Conservation (phyloP, 441 rosid genomes). For the Theobroma grandiflorum region DNA sequence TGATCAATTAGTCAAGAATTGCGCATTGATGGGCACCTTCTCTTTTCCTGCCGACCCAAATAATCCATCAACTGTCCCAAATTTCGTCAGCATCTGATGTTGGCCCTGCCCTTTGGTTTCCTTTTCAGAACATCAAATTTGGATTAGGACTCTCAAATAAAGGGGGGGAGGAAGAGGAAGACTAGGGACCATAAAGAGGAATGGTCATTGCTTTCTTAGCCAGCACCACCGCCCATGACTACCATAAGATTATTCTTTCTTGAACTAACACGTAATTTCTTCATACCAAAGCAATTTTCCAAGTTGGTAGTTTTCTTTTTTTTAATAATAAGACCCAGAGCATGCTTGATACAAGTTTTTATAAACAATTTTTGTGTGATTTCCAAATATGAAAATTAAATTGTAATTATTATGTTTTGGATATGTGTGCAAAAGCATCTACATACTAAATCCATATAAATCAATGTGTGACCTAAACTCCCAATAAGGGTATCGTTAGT, state of each 20-base stretch:
- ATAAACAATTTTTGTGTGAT: neutral
- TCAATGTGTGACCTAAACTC: no score
- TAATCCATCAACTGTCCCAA: neutral
- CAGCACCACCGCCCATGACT: conserved; percentile 18
- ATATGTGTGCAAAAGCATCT: no score
- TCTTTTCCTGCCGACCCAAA: neutral
- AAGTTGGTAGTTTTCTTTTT: neutral
- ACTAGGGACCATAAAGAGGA: neutral
- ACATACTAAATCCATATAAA: no score
- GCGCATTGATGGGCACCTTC: neutral
- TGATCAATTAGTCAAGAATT: neutral
- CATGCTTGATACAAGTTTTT: neutral
- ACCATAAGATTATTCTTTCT: neutral
- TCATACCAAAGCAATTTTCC: neutral
- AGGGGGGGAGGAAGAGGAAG: neutral
- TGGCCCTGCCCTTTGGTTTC: neutral
- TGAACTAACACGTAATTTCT: neutral
- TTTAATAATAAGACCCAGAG: neutral
- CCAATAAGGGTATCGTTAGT: no score
- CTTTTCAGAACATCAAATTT: neutral
- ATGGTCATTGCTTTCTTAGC: neutral
- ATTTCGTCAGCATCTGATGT: neutral
- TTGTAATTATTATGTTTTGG: no score
- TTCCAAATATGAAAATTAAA: no score
- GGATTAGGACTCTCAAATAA: conserved; percentile 2